A percentile compares a stretch with the other conserved stretches of the same genome.
Conservation (phyloP, 495 filamentous ascomycete genomes). For the Xylaria scruposa region DNA sequence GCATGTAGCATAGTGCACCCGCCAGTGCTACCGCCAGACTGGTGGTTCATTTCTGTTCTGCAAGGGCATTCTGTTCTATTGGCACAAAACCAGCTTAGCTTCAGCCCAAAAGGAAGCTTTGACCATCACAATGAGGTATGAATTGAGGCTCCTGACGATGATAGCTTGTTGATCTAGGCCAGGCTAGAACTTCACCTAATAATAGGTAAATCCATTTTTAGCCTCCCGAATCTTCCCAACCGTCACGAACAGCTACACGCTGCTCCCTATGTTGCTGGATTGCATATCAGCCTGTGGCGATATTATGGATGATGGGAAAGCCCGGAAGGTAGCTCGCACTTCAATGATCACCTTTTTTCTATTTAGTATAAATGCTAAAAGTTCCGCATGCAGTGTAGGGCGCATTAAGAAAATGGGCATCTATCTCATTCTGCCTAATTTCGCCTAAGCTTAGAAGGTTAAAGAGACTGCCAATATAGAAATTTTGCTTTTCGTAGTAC, state of each 20-base stretch:
- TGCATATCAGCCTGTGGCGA: not conserved
- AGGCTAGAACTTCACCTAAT: constrained; percentile 12
- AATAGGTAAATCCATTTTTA: constrained; percentile 2
- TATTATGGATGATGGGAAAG: too few relatives aligned
- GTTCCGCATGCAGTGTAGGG: not conserved
- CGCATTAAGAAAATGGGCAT: not conserved
- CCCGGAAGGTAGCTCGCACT: too few relatives aligned
- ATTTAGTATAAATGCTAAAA: not conserved
- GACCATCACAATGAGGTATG: not conserved
- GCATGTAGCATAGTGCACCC: not conserved
- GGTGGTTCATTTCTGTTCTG: not conserved
- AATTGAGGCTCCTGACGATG: not conserved
- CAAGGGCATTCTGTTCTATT: not conserved
- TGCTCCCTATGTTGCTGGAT: not conserved
- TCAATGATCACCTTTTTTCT: too few relatives aligned
- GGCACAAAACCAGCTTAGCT: not conserved
- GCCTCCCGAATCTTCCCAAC: not conserved
- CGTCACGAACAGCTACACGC: not conserved
- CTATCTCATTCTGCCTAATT: not conserved
- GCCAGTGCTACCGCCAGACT: too few relatives aligned
- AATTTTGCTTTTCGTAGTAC: not conserved
- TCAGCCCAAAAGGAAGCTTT: not conserved
- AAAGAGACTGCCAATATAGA: not conserved
- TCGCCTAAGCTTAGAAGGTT: not conserved
- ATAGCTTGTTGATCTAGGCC: not conserved